phyloP scores from a whole-genome alignment of 2,329 filamentous ascomycete genomes.

The Chaetomium sp. region DNA sequence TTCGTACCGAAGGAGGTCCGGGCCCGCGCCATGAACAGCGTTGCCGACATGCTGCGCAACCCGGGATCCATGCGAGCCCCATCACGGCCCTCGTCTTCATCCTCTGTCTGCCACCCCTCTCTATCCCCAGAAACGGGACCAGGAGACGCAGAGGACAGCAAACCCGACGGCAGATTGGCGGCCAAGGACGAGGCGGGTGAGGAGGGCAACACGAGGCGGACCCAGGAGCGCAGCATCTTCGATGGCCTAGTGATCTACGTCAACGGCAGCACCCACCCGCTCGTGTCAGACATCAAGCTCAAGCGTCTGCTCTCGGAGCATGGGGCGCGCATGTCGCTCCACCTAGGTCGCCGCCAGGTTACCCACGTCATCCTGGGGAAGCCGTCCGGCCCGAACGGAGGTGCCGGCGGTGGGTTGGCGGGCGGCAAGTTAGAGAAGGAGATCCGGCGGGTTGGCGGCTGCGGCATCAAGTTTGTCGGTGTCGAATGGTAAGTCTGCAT shows the following conservation, averaged over 20 bases:
- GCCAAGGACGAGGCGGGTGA: conserved; percentile 35
- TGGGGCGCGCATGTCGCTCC: conserved; percentile 71
- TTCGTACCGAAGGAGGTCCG: conserved; percentile 49
- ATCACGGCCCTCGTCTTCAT: conserved; percentile 20
- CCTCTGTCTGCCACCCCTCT: neutral
- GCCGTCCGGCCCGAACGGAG: conserved; percentile 51
- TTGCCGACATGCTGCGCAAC: conserved; percentile 56
- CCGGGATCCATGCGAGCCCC: conserved; percentile 47
- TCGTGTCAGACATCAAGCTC: conserved; percentile 82
- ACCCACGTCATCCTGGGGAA: conserved; percentile 83
- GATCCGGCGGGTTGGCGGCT: conserved; percentile 66
- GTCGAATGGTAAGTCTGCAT: conserved; percentile 69
- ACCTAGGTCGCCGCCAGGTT: conserved; percentile 71
- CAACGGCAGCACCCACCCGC: conserved; percentile 81
- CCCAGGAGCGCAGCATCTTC: conserved; percentile 58
- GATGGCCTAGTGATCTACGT: conserved; percentile 75
- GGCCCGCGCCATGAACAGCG: conserved; percentile 47
- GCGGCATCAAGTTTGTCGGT: conserved; percentile 74
- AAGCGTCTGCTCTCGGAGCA: conserved; percentile 76
- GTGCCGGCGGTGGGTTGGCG: conserved; percentile 74
- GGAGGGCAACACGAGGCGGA: conserved; percentile 43
- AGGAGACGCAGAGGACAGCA: neutral
- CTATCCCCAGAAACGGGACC: neutral
- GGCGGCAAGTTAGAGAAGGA: conserved; percentile 81
- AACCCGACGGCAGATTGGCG: neutral